Base-by-base conservation (phyloP, 129 eudicot species). In the Sambucus nigra region DNA sequence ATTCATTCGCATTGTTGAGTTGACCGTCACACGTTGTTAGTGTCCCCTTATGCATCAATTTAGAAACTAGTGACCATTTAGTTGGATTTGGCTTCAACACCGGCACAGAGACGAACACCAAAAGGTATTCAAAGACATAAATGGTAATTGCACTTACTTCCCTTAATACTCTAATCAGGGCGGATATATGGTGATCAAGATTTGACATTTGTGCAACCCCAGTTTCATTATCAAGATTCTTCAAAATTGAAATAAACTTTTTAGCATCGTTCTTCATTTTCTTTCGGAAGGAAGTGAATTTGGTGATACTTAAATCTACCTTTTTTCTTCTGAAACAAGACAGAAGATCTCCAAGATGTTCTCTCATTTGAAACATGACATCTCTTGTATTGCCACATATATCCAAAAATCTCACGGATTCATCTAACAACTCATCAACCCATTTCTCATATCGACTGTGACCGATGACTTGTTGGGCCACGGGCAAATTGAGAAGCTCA, bases 51-150 rank as follows among this genome's bases (percentile, higher is more conserved):
- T 28, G 51, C 31, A 73, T 51, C 46, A 77, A 39, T 45, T 51
- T 74, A 4, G 75, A 66, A 47, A 69, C 74, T 32, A 69, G 13
- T 8, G 77, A 66, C 84, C 78, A 75, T 50, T 31, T 63, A 0
- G 57, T 47, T 10, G 68, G 55, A 47, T 53, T 73, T 19, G 54
- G 40, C 26, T 78, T 78, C 8, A 31, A 45, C 25, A 66, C 65
- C 17, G 69, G 67, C 5, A 31, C 12, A 5, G 73, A 63, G 3
- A 58, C 17, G 40, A 68, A 65, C 2, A 28, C 31, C 35, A 69
- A 2, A 9, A 76, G 63, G 2, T 75, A 68, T 8, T 60, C 64
- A 22, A 59, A 63, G 23, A 69, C 25, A 9, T 77, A 72, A 19
- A 69, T 33, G 53, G 55, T 72, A 32, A 76, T 58, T 33, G 55